These are phyloP conservation scores for Dioscorea zingiberensis DNA, from an alignment of 106 monocot species.

Conservation along the genomic window DNA sequence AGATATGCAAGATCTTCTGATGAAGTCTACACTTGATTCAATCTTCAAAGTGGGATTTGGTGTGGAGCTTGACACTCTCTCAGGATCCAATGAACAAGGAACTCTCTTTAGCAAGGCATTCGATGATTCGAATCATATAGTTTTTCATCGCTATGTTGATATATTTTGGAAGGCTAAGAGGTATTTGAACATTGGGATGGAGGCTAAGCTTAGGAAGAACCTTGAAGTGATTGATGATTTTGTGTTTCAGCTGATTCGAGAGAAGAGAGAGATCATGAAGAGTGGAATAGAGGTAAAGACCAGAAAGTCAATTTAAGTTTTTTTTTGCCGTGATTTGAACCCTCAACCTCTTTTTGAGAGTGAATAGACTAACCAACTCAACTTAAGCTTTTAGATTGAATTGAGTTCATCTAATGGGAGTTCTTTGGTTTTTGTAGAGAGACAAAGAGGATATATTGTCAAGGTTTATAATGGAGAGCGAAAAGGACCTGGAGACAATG, in stretches of 20 bases:
- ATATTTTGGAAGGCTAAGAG: slow-evolving; percentile 42
- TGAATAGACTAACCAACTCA: not conserved
- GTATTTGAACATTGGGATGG: slow-evolving; percentile 35
- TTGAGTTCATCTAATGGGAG: too few species aligned
- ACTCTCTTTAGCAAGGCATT: slow-evolving; percentile 35
- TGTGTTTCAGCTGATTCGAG: slow-evolving; percentile 16
- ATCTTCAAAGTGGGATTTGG: slow-evolving; percentile 62
- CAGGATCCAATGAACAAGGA: slow-evolving; percentile 18
- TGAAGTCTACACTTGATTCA: slow-evolving; percentile 47
- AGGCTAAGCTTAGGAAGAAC: slow-evolving; percentile 41
- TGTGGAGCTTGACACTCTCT: slow-evolving; percentile 34
- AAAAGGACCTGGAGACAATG: slow-evolving; percentile 23
- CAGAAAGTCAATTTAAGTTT: too few species aligned
- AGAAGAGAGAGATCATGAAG: slow-evolving; percentile 18
- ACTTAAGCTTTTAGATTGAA: not conserved
- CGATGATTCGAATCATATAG: slow-evolving; percentile 33
- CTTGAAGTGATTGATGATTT: slow-evolving; percentile 43
- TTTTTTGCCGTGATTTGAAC: too few species aligned
- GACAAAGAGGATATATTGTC: slow-evolving; percentile 49
- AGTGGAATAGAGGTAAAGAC: not conserved
- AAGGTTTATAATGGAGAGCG: slow-evolving; percentile 41
- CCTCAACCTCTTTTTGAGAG: too few species aligned
- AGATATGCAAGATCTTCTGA: slow-evolving; percentile 28
- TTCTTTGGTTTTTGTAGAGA: slow-evolving; percentile 5
- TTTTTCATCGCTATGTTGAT: slow-evolving; percentile 30